Percentiles rank a stretch among this genome's conserved stretches.
Evolutionary conservation across 2,329 filamentous ascomycete species (phyloP).

Genomic region (Xylaria sp.): DNA sequence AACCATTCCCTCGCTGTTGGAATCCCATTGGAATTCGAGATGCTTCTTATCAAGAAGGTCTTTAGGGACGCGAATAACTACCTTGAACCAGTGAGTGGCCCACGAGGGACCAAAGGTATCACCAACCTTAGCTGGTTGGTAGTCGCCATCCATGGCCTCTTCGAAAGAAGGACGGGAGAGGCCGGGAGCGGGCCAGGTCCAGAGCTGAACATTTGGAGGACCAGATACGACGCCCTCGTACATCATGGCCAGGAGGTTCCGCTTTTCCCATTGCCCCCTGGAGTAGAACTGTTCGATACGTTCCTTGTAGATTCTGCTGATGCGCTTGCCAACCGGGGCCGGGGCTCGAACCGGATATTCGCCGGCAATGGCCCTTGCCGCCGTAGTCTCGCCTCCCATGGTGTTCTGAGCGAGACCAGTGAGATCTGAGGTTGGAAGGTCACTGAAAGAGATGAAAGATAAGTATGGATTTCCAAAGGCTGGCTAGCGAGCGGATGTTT

Average conservation of each 20-base stretch:
- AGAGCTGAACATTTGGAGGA: slow-evolving; percentile 82
- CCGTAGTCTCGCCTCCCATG: slow-evolving; percentile 64
- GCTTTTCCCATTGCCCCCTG: slow-evolving; percentile 78
- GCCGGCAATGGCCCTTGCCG: slow-evolving; percentile 57
- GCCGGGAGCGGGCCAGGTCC: slow-evolving; percentile 84
- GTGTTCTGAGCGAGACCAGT: slow-evolving; percentile 41
- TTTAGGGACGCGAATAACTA: slow-evolving; percentile 80
- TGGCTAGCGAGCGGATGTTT: slow-evolving; percentile 8
- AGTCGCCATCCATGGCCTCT: slow-evolving; percentile 80
- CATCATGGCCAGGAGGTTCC: slow-evolving; percentile 81
- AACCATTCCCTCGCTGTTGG: slow-evolving; percentile 91
- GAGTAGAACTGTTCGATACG: slow-evolving; percentile 85
- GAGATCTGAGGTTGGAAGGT: slow-evolving; percentile 24
- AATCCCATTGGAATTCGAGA: slow-evolving; percentile 97
- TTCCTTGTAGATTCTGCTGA: slow-evolving; percentile 85
- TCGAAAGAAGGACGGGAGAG: slow-evolving; percentile 85
- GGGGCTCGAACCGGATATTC: slow-evolving; percentile 65
- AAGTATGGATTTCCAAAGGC: slow-evolving; percentile 23
- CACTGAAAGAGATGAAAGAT: slow-evolving; percentile 30
- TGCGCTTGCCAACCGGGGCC: slow-evolving; percentile 77
- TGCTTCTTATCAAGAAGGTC: slow-evolving; percentile 79
- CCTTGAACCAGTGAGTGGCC: slow-evolving; percentile 97
- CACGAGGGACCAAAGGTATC: slow-evolving; percentile 91
- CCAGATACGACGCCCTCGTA: slow-evolving; percentile 75
- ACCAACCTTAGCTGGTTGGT: slow-evolving; percentile 78